Base-by-base conservation (phyloP, 2,329 filamentous ascomycete species). In the Immersiporthe knoxdaviesiana region DNA sequence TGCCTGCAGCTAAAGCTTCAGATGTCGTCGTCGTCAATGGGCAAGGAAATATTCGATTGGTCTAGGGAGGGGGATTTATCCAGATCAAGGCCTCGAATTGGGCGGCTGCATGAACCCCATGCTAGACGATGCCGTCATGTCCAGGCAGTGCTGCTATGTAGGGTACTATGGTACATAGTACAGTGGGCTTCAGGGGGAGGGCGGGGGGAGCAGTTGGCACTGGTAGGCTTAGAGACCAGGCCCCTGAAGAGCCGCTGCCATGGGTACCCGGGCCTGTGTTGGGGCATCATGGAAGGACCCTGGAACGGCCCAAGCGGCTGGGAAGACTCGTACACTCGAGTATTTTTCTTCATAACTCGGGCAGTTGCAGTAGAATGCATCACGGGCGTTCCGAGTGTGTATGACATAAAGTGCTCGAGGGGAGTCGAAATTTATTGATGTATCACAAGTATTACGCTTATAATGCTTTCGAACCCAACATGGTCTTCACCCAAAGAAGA, bases 81-180 rank as follows among this genome's bases (percentile, higher is more conserved):
- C 56, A 32, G 56, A 37, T n/a, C 56, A 37, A 37, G 56, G 56
- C 32, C 56, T 59, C 56, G 56, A 21, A 18, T 37, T 37, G 56
- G 56, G 56, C 56, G 56, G 56, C 56, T 59, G 56, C 56, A 59
- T 59, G 7, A 37, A n/a, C 18, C 56, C 56, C 56, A 24, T 59
- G 56, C 32, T 7, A 59, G 35, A 30, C 56, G 32, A 35, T 37
- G 56, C 32, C 56, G 56, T 59, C 56, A 59, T 59, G 30, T 37
- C 18, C 56, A 37, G 18, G 24, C 27, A 27, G 24, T 56, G 14
- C 14, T 30, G 52, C n/a, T n/a, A n/a, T n/a, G 24, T 18, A 56
- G 24, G 8, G 1, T 32, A 54, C 24, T 18, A 16, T 24, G 50
- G 24, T 24, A n/a, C 4, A 24, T 10, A n/a, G n/a, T 32, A 18